phyloP scores from a whole-genome alignment of 176 grass and related monocot species.

The Oryza officinalis region DNA sequence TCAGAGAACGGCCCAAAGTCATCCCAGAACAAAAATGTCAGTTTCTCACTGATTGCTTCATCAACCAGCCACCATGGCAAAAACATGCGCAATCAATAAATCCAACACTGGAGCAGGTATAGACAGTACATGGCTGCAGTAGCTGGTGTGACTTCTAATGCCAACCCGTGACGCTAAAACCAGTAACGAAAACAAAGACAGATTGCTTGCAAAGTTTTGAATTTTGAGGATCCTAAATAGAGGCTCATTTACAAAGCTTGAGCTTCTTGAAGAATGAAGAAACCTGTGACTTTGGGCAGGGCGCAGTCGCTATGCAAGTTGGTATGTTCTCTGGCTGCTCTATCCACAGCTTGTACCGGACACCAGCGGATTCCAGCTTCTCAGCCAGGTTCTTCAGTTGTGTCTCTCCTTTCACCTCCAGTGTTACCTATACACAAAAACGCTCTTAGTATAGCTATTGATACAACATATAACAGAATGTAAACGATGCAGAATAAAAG shows the following conservation, averaged over 20 bases:
- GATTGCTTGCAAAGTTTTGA: neutral
- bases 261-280: slow-evolving; percentile 90
- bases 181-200: neutral
- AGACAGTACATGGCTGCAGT: neutral
- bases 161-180: neutral
- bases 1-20: neutral
- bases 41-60: slow-evolving; percentile 7
- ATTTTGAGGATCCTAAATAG: neutral
- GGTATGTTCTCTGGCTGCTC: slow-evolving; percentile 85
- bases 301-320: slow-evolving; percentile 76
- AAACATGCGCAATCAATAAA: neutral
- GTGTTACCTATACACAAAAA: slow-evolving; percentile 57
- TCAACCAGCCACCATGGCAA: neutral
- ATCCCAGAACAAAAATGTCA: neutral
- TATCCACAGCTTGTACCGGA: slow-evolving; percentile 82
- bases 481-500: neutral
- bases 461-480: neutral
- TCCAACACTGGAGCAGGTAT: neutral
- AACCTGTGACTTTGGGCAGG: slow-evolving; percentile 71
- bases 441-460: neutral
- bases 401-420: slow-evolving; percentile 88
- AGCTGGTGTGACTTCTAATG: neutral
- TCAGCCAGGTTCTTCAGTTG: slow-evolving; percentile 75
- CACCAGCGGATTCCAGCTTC: slow-evolving; percentile 59
- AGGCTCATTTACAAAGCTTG: slow-evolving; percentile 80